Conservation (phyloP, 2,329 filamentous ascomycete species). For the Sporothrix dimorphospora region DNA sequence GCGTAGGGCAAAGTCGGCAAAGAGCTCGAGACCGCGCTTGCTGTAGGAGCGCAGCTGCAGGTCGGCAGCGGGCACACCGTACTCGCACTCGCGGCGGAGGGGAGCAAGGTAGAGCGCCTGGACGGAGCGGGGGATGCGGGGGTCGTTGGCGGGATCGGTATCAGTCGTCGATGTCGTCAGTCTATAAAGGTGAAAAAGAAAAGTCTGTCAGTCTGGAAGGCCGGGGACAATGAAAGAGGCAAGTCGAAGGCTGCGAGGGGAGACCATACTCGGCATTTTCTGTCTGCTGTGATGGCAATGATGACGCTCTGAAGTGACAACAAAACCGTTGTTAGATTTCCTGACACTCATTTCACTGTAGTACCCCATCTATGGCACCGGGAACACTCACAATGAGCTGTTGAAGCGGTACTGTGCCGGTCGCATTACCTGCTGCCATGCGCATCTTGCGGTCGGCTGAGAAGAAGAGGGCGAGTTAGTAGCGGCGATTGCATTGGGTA, state of each 20-base stretch:
- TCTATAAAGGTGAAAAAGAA: neutral
- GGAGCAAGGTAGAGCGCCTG: slow-evolving; percentile 87
- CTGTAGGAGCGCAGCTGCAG: slow-evolving; percentile 92
- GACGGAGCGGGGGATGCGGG: slow-evolving; percentile 74
- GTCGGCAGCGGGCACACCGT: slow-evolving; percentile 83
- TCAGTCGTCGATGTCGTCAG: neutral
- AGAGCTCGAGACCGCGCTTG: slow-evolving; percentile 88
- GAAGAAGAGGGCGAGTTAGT: neutral
- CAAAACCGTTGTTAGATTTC: neutral
- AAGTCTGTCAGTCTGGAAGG: neutral
- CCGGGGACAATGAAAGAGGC: neutral
- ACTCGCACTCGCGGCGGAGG: slow-evolving; percentile 71
- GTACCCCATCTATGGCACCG: neutral
- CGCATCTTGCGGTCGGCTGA: slow-evolving; percentile 26
- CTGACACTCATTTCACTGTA: neutral
- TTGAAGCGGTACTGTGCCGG: slow-evolving; percentile 28
- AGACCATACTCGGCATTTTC: neutral
- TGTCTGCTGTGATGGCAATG: neutral
- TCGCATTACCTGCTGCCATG: slow-evolving; percentile 30
- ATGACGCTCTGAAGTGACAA: neutral
- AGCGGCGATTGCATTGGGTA: neutral
- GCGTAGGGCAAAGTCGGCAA: slow-evolving; percentile 89
- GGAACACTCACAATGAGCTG: slow-evolving; percentile 31
- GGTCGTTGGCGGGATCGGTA: slow-evolving; percentile 27
- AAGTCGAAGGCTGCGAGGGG: neutral